Percentiles rank a stretch among this genome's conserved stretches.
These are phyloP conservation scores for Sisymbrium irio DNA, from an alignment of 345 rosid species.

Conservation along the genomic window DNA sequence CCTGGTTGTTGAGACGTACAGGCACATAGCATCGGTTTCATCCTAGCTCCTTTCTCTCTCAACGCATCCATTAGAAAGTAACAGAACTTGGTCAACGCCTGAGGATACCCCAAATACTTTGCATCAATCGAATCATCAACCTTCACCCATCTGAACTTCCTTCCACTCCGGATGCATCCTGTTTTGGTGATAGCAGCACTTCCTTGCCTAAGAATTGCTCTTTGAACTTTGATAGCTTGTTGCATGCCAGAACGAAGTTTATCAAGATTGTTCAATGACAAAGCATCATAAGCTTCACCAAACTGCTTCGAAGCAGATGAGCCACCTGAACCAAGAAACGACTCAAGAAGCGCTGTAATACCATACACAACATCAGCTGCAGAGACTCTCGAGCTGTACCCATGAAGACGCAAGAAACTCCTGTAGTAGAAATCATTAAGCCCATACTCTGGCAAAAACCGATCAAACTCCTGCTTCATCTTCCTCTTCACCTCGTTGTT, in stretches of 20 bases:
- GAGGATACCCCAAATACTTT: conserved; percentile 83
- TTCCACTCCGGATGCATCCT: conserved; percentile 83
- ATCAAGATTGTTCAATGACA: conserved; percentile 73
- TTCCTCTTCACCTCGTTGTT: conserved; percentile 76
- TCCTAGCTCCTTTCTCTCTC: conserved; percentile 86
- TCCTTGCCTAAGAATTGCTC: conserved; percentile 93
- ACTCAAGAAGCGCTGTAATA: conserved; percentile 94
- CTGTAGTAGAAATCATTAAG: conserved; percentile 81
- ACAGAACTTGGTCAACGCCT: conserved; percentile 91
- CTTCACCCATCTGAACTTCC: conserved; percentile 96
- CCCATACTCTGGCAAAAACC: conserved; percentile 87
- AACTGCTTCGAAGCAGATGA: conserved; percentile 89
- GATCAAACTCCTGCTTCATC: conserved; percentile 87
- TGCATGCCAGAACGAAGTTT: conserved; percentile 82
- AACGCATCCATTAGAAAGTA: conserved; percentile 96
- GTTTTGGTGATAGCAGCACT: conserved; percentile 81
- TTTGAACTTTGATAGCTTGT: conserved; percentile 85
- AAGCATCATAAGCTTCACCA: conserved; percentile 88
- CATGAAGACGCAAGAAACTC: conserved; percentile 81
- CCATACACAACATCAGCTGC: conserved; percentile 98
- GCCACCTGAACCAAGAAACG: conserved; percentile 69
- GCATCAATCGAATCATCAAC: conserved; percentile 76
- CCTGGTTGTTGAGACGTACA: conserved; percentile 62
- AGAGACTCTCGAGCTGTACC: conserved; percentile 90
- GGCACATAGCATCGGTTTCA: conserved; percentile 93